These are phyloP conservation scores for Brasilioporus rufonigricans DNA, from an alignment of 768 basidiomycete genomes.

Conservation along the genomic window DNA sequence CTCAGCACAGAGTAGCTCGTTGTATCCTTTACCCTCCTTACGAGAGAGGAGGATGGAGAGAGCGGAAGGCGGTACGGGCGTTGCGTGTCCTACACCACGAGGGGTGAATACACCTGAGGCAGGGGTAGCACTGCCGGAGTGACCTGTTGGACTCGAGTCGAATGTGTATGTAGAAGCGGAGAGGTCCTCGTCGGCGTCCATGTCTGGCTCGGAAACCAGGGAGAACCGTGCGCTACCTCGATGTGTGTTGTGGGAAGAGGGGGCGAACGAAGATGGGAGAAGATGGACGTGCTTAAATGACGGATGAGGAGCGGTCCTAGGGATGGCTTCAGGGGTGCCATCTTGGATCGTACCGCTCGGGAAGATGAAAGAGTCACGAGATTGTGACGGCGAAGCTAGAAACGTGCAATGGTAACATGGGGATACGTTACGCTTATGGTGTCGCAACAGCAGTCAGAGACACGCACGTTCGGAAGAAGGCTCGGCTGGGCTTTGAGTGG, in stretches of 20 bases:
- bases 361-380: constrained; percentile 41
- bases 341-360: constrained; percentile 27
- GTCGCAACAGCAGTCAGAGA: constrained; percentile 3
- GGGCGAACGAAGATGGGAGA: constrained; percentile 25
- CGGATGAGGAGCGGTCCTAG: constrained; percentile 6
- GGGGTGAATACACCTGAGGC: constrained; percentile 20
- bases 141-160: constrained; percentile 16
- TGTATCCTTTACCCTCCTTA: constrained; percentile 5
- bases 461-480: constrained; percentile 27
- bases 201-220: constrained; percentile 20
- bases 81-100: constrained; percentile 21
- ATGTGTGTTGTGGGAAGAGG: constrained; percentile 19
- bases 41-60: constrained; percentile 37
- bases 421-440: constrained; percentile 9
- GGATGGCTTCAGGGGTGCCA: constrained; percentile 25
- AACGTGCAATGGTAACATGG: constrained; percentile 20
- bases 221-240: constrained; percentile 27
- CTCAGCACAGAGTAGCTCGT: not conserved
- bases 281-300: constrained; percentile 17
- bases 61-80: constrained; percentile 29
- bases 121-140: not conserved
- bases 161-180: constrained; percentile 30
- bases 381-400: constrained; percentile 22
- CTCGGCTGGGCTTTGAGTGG: constrained; percentile 17
- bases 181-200: constrained; percentile 27